These are phyloP conservation scores for Dipteronia sinensis DNA, from an alignment of 345 rosid genomes.

Conservation along the genomic window DNA sequence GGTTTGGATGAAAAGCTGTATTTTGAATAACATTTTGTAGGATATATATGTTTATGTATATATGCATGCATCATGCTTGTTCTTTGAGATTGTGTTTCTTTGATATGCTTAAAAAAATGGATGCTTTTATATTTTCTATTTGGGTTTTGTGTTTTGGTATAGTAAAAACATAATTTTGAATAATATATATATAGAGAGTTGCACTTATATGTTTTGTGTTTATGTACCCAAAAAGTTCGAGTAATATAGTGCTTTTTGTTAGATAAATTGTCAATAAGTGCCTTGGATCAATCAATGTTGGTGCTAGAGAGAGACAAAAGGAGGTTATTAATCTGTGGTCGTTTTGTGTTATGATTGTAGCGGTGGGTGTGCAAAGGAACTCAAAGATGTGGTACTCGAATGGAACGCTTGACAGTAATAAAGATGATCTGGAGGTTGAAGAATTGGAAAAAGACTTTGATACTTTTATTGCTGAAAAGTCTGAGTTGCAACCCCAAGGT, in stretches of 20 bases:
- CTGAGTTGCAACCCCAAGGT: constrained; percentile 68
- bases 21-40: not conserved
- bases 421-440: constrained; percentile 25
- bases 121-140: not conserved
- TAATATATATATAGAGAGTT: not conserved
- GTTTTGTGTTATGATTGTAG: constrained; percentile 28
- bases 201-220: not conserved
- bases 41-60: not conserved
- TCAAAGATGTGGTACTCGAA: constrained; percentile 45
- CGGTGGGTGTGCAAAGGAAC: constrained; percentile 31
- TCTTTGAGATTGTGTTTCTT: not conserved
- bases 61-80: not conserved
- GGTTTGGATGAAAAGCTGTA: not conserved
- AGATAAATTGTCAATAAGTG: not conserved
- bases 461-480: constrained; percentile 42
- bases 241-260: not conserved
- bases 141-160: not conserved
- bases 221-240: not conserved
- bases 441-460: constrained; percentile 44
- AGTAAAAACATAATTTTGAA: not conserved
- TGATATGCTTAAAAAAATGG: not conserved
- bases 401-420: constrained; percentile 20
- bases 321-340: not conserved
- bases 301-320: not conserved
- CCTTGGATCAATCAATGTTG: not conserved